A percentile compares a stretch with the other conserved stretches of the same genome.
phyloP scores from a whole-genome alignment of 768 basidiomycete species.

The Polyporus arcularius region DNA sequence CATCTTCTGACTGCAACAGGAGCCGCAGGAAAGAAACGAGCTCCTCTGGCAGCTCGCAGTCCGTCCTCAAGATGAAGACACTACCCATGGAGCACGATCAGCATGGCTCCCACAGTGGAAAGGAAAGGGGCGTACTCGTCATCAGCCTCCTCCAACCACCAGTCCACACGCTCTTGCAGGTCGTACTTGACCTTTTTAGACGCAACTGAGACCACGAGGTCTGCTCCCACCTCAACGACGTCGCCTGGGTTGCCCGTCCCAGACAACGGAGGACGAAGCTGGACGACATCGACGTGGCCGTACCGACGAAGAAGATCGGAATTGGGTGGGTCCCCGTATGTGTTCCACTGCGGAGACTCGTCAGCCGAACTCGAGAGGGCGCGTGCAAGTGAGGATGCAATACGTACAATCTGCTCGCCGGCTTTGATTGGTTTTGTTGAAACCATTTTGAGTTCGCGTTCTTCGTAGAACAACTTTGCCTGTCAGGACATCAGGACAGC shows the following conservation, averaged over 20 bases:
- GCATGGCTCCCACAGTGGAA: not conserved
- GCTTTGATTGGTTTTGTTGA: conserved; percentile 70
- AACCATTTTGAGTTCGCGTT: conserved; percentile 72
- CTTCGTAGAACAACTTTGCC: conserved; percentile 87
- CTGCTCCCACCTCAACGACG: conserved; percentile 75
- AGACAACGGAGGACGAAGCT: conserved; percentile 41
- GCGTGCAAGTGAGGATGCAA: no score
- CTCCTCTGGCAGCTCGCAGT: conserved; percentile 52
- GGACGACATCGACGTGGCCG: conserved; percentile 85
- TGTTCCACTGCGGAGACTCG: conserved; percentile 71
- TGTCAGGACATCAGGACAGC: conserved; percentile 30
- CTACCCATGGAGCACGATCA: conserved; percentile 34
- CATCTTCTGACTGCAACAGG: conserved; percentile 52
- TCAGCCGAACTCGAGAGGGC: no score
- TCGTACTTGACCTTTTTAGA: conserved; percentile 21
- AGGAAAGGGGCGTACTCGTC: conserved; percentile 68
- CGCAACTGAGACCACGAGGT: conserved; percentile 54
- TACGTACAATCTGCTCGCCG: conserved; percentile 85
- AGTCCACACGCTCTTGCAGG: conserved; percentile 73
- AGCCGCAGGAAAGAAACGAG: conserved; percentile 68
- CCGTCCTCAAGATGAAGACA: conserved; percentile 55
- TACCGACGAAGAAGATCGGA: conserved; percentile 92
- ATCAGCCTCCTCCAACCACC: conserved; percentile 89
- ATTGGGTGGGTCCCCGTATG: conserved; percentile 92
- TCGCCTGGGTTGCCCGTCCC: conserved; percentile 74